phyloP scores from a whole-genome alignment of 805 yeast genomes.

The Henningerozyma blattae region DNA sequence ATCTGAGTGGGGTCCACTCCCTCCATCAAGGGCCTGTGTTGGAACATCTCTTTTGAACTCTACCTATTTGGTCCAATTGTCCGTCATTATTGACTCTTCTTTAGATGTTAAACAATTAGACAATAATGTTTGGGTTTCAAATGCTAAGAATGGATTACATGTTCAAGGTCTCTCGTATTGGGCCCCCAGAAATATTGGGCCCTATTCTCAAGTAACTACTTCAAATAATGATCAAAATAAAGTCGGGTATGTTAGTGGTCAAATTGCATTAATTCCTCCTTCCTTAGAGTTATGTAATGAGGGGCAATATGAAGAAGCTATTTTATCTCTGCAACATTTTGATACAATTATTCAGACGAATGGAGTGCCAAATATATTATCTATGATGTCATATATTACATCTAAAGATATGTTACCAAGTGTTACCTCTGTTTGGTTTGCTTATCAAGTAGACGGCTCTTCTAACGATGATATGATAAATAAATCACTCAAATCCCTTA shows the following conservation, averaged over 20 bases:
- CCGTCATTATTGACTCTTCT: conserved; percentile 33
- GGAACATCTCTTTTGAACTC: conserved; percentile 37
- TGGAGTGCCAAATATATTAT: conserved; percentile 32
- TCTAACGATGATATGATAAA: neutral
- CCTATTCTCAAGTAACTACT: conserved; percentile 77
- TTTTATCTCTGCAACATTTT: conserved; percentile 65
- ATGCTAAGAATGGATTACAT: conserved; percentile 58
- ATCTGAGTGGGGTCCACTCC: conserved; percentile 35
- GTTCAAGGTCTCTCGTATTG: conserved; percentile 90
- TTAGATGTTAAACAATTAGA: conserved; percentile 6
- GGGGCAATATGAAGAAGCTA: conserved; percentile 27
- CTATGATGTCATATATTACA: conserved; percentile 46
- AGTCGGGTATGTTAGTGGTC: conserved; percentile 68
- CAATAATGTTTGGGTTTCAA: conserved; percentile 4
- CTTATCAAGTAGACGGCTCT: neutral
- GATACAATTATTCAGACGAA: conserved; percentile 47
- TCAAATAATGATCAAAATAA: conserved; percentile 33
- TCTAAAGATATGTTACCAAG: conserved; percentile 16
- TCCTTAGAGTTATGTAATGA: conserved; percentile 40
- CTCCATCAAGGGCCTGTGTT: conserved; percentile 85
- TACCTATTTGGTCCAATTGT: conserved; percentile 32
- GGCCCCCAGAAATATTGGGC: conserved; percentile 98
- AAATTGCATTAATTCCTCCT: conserved; percentile 73
- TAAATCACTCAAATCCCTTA: conserved; percentile 16
- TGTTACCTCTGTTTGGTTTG: conserved; percentile 11